Conservation (phyloP, 75 land plant genomes). For the Selaginella tamariscina region DNA sequence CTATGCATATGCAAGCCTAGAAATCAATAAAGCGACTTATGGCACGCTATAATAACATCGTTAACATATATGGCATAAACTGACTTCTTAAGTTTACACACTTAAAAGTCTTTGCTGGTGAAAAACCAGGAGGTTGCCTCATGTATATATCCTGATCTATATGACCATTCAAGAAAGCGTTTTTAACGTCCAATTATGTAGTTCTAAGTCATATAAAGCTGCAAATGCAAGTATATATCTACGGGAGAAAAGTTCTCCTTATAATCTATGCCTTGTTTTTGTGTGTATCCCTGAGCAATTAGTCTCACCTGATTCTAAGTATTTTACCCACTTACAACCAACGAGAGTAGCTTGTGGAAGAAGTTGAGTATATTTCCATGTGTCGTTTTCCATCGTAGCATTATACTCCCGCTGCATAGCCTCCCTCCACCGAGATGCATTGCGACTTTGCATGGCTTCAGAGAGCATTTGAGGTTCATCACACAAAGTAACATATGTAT, state of each 20-base stretch:
- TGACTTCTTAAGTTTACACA: no score
- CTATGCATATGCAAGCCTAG: no score
- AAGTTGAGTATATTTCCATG: not conserved
- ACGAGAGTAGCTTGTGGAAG: not conserved
- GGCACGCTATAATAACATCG: no score
- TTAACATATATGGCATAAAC: no score
- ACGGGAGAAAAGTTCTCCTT: not conserved
- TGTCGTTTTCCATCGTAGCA: not conserved
- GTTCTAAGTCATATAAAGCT: not conserved
- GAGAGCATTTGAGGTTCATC: no score
- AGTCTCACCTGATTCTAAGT: not conserved
- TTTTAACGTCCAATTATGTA: not conserved
- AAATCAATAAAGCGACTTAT: no score
- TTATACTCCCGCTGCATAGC: not conserved
- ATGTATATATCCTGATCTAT: not conserved
- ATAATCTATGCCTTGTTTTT: not conserved
- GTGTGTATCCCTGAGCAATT: not conserved
- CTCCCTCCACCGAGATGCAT: not conserved
- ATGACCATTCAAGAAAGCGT: not conserved
- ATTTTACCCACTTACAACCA: not conserved
- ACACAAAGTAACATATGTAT: no score
- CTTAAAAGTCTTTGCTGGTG: no score
- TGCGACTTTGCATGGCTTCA: not conserved
- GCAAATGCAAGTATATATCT: not conserved
- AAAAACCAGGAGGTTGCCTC: no score